phyloP scores from a whole-genome alignment of 2,329 filamentous ascomycete species.

The Nothopassalora personata region DNA sequence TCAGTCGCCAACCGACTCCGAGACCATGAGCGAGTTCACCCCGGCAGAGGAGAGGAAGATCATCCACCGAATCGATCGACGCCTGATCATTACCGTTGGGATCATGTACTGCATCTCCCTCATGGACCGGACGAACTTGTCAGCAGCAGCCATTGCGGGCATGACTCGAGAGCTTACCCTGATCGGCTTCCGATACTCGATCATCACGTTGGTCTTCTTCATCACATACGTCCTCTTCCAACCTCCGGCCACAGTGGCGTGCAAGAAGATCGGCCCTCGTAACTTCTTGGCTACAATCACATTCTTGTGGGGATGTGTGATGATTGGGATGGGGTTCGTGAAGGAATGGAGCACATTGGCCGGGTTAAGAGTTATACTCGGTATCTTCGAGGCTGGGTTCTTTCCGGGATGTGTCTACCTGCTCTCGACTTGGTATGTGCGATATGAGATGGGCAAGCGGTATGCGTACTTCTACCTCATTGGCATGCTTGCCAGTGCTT shows the following conservation, averaged over 20 bases:
- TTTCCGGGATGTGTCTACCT: slow-evolving; percentile 10
- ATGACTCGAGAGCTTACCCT: slow-evolving; percentile 36
- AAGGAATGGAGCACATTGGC: slow-evolving; percentile 47
- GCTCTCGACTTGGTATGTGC: slow-evolving; percentile 21
- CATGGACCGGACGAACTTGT: slow-evolving; percentile 66
- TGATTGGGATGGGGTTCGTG: slow-evolving; percentile 60
- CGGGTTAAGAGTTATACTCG: slow-evolving; percentile 53
- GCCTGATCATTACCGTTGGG: slow-evolving; percentile 41
- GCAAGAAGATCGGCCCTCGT: slow-evolving; percentile 55
- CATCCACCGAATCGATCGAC: slow-evolving; percentile 60
- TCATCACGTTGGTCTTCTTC: slow-evolving; percentile 68
- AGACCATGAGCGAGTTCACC: slow-evolving; percentile 16
- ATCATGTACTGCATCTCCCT: slow-evolving; percentile 22
- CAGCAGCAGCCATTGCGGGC: slow-evolving; percentile 66
- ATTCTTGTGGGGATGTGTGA: slow-evolving; percentile 53
- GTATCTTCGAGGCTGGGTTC: slow-evolving; percentile 58
- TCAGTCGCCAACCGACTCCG: slow-evolving; percentile 3
- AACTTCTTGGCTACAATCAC: slow-evolving; percentile 29
- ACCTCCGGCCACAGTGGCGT: slow-evolving; percentile 61
- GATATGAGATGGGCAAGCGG: slow-evolving; percentile 31
- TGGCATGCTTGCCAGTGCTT: slow-evolving; percentile 41
- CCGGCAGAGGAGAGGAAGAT: slow-evolving; percentile 41
- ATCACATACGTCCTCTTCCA: slow-evolving; percentile 66
- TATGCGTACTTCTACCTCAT: slow-evolving; percentile 44
- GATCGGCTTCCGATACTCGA: slow-evolving; percentile 36